phyloP scores from a whole-genome alignment of 768 basidiomycete genomes.

The Amanita pseudoporphyria region DNA sequence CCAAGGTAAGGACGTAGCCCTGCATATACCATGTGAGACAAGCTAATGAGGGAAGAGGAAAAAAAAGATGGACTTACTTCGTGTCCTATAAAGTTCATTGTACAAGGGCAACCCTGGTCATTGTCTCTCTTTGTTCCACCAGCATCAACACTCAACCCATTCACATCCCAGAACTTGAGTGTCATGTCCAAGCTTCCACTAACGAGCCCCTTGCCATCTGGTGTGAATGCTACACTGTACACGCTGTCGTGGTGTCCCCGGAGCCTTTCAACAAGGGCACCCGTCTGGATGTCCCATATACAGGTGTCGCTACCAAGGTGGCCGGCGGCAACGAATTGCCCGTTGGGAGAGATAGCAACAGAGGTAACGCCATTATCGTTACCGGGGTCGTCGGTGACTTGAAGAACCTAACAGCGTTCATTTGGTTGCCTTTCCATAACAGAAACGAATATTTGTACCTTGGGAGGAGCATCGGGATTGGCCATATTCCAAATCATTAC shows the following conservation, averaged over 20 bases:
- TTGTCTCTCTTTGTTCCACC: too few species aligned
- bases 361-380: slow-evolving; percentile 60
- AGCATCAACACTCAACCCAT: too few species aligned
- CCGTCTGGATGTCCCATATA: slow-evolving; percentile 68
- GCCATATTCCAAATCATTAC: slow-evolving; percentile 39
- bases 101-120: slow-evolving; percentile 41
- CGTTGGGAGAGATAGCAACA: slow-evolving; percentile 71
- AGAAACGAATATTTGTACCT: neutral
- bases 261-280: slow-evolving; percentile 58
- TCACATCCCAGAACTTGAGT: too few species aligned
- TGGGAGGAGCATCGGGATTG: slow-evolving; percentile 5
- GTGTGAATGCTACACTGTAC: too few species aligned
- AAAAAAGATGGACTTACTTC: too few species aligned
- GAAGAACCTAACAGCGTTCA: slow-evolving; percentile 23
- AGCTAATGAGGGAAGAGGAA: too few species aligned
- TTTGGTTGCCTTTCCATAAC: too few species aligned
- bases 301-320: slow-evolving; percentile 67
- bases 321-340: slow-evolving; percentile 55
- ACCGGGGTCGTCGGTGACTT: slow-evolving; percentile 38
- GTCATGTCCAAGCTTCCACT: too few species aligned
- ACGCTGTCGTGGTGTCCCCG: too few species aligned
- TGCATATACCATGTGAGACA: slow-evolving; percentile 23
- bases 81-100: too few species aligned
- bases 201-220: too few species aligned
- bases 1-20: slow-evolving; percentile 49